phyloP scores from a whole-genome alignment of 176 grass and related monocot genomes.

The Musa schizocarpa region DNA sequence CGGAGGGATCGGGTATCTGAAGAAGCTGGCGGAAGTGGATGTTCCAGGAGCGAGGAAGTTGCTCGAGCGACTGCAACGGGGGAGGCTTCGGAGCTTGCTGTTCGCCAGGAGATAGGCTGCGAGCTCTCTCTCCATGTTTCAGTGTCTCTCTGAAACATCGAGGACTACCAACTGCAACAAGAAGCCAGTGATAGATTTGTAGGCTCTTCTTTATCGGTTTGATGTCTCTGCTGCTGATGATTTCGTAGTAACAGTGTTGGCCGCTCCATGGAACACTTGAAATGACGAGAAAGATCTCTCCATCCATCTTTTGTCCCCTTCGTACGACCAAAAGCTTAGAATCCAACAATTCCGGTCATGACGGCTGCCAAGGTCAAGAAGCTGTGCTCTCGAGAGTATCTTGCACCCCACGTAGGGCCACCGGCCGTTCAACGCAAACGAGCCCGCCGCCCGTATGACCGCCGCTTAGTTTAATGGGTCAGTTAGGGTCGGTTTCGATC shows the following conservation, averaged over 20 bases:
- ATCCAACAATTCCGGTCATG: no score
- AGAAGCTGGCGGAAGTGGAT: constrained; percentile 89
- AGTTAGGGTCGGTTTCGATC: neutral
- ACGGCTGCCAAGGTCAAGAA: no score
- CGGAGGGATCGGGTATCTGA: constrained; percentile 83
- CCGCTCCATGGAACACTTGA: no score
- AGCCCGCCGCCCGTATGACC: neutral
- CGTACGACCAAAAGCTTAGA: no score
- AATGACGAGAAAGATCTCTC: no score
- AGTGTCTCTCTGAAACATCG: neutral
- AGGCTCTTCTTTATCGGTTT: no score
- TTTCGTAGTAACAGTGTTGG: no score
- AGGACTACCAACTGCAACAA: no score
- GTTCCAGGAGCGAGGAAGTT: constrained; percentile 74
- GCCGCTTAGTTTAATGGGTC: neutral
- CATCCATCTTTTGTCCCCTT: no score
- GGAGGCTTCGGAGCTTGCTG: constrained; percentile 64
- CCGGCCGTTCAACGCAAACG: neutral
- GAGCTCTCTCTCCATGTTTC: neutral
- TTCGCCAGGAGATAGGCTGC: constrained; percentile 38
- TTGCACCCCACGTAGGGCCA: neutral
- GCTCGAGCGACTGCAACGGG: constrained; percentile 70
- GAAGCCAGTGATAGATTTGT: no score
- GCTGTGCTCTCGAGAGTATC: no score
- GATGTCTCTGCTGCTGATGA: no score